These are phyloP conservation scores for Xanthoconium stramineum DNA, from an alignment of 768 basidiomycete genomes.

Conservation along the genomic window DNA sequence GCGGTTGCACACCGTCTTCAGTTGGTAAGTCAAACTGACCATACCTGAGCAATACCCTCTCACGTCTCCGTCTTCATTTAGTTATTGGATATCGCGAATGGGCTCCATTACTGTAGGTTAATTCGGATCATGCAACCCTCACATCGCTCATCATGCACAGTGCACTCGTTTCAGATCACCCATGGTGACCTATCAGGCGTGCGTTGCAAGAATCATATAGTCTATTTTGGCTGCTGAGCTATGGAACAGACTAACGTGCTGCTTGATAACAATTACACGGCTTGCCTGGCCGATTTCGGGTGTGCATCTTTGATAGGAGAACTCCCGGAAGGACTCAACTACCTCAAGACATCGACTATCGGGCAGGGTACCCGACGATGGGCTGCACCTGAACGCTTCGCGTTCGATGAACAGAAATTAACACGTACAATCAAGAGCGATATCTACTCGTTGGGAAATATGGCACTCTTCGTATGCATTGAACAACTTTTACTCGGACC, in stretches of 20 bases:
- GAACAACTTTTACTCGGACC: neutral
- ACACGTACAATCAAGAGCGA: neutral
- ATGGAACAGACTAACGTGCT: conserved; percentile 1
- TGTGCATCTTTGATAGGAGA: too few species aligned
- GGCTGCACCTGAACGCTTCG: conserved; percentile 37
- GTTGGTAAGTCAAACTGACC: too few species aligned
- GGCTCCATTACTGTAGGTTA: neutral
- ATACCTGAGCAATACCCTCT: too few species aligned
- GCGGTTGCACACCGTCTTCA: too few species aligned
- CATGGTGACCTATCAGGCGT: conserved; percentile 17
- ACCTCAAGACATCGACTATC: conserved; percentile 26
- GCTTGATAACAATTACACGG: neutral
- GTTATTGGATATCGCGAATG: too few species aligned
- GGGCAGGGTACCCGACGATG: conserved; percentile 37
- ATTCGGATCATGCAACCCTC: neutral
- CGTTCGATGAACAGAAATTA: conserved; percentile 5
- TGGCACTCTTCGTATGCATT: conserved; percentile 18
- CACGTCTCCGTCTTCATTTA: too few species aligned
- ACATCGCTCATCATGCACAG: neutral
- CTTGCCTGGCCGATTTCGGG: neutral
- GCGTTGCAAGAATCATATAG: neutral
- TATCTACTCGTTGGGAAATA: conserved; percentile 31
- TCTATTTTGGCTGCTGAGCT: neutral
- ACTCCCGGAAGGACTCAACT: too few species aligned
- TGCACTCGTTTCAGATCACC: conserved; percentile 8